phyloP scores from a whole-genome alignment of 345 rosid species.

The Eutrema yunnanense region DNA sequence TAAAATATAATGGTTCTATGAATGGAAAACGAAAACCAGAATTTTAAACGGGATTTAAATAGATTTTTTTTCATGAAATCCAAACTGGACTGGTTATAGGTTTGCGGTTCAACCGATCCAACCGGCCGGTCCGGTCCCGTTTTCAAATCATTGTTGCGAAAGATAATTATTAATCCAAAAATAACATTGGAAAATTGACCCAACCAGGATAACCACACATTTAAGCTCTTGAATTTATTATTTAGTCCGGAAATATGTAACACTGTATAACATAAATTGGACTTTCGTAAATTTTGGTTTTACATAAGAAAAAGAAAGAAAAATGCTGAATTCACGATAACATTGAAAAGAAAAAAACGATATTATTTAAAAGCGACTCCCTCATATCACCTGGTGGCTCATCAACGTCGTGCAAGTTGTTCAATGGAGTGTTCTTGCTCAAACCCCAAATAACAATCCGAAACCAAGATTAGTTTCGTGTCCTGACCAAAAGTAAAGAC shows the following conservation, averaged over 20 bases:
- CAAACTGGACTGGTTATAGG: too few species aligned
- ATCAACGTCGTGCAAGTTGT: conserved; percentile 31
- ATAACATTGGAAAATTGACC: not conserved
- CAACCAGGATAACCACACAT: not conserved
- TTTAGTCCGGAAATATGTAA: not conserved
- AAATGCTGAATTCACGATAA: not conserved
- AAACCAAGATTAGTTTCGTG: conserved; percentile 60
- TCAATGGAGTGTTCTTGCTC: conserved; percentile 76
- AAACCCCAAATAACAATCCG: conserved; percentile 90
- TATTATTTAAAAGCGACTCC: not conserved
- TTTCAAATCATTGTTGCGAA: too few species aligned
- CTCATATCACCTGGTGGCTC: conserved; percentile 2
- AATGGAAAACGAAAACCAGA: too few species aligned
- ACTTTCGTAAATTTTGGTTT: not conserved
- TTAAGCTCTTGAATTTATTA: not conserved
- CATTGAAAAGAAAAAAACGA: not conserved
- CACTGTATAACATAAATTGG: not conserved
- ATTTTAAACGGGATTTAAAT: too few species aligned
- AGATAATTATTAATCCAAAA: not conserved
- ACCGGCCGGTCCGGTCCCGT: too few species aligned
- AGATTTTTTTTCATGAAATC: too few species aligned
- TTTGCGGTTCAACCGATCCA: too few species aligned
- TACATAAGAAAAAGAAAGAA: not conserved
- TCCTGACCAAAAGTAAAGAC: conserved; percentile 41
- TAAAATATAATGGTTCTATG: too few species aligned